These are phyloP conservation scores for Parasitella parasitica DNA, from an alignment of 371 early-diverging fungal genomes.

Conservation along the genomic window DNA sequence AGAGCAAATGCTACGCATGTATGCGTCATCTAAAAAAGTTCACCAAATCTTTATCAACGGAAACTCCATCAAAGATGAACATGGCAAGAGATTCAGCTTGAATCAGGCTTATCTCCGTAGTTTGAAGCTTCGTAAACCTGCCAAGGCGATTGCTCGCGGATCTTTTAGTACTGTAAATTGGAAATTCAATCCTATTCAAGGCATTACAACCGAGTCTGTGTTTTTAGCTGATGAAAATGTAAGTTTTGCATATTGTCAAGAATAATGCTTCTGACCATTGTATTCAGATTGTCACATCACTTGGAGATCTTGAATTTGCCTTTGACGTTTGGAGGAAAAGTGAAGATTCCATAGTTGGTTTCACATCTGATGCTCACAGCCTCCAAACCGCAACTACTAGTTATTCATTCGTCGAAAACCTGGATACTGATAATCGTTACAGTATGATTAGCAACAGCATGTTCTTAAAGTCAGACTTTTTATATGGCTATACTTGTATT, in stretches of 20 bases:
- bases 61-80: not conserved
- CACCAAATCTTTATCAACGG: slow-evolving; percentile 12
- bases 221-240: slow-evolving; percentile 31
- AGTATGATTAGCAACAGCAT: slow-evolving; percentile 27
- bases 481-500: slow-evolving; percentile 35
- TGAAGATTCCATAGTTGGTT: slow-evolving; percentile 16
- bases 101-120: not conserved
- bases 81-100: not conserved
- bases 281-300: slow-evolving; percentile 7
- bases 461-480: slow-evolving; percentile 28
- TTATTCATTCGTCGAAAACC: not conserved
- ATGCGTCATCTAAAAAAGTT: slow-evolving; percentile 8
- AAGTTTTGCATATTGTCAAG: too few relatives aligned
- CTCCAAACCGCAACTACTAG: not conserved
- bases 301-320: slow-evolving; percentile 19
- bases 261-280: too few relatives aligned
- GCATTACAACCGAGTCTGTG: slow-evolving; percentile 19
- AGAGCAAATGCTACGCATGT: not conserved
- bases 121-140: slow-evolving; percentile 7
- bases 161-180: slow-evolving; percentile 19
- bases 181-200: slow-evolving; percentile 30
- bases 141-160: not conserved
- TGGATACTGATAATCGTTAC: slow-evolving; percentile 4
- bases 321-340: slow-evolving; percentile 14
- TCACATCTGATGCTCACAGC: slow-evolving; percentile 8